phyloP scores from a whole-genome alignment of 768 basidiomycete species.

The Tricholomella constricta region DNA sequence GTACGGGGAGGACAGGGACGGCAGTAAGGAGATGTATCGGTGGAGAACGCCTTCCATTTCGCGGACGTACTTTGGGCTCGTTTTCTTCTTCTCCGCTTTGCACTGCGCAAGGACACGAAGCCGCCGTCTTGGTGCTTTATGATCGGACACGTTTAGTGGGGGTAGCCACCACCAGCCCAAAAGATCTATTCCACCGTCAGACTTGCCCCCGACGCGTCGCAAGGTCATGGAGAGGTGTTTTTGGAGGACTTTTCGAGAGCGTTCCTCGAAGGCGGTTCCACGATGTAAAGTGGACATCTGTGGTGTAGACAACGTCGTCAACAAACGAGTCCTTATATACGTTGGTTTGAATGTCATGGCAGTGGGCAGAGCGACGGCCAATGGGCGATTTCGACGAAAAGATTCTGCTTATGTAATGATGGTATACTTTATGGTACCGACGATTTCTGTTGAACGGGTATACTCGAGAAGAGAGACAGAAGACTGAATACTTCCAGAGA shows the following conservation, averaged over 20 bases:
- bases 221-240: slow-evolving; percentile 78
- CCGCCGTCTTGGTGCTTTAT: slow-evolving; percentile 40
- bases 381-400: too few relatives aligned
- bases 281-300: slow-evolving; percentile 57
- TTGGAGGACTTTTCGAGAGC: slow-evolving; percentile 62
- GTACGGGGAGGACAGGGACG: not conserved
- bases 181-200: slow-evolving; percentile 90
- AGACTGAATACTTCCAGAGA: too few relatives aligned
- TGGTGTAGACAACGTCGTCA: slow-evolving; percentile 4
- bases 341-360: not conserved
- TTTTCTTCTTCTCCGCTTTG: slow-evolving; percentile 86
- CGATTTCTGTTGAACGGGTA: too few relatives aligned
- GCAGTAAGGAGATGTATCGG: slow-evolving; percentile 39
- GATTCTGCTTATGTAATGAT: slow-evolving; percentile 9
- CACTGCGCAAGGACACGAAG: slow-evolving; percentile 85
- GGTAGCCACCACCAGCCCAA: slow-evolving; percentile 95
- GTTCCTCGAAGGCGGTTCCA: slow-evolving; percentile 75
- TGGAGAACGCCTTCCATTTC: slow-evolving; percentile 90
- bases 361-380: not conserved
- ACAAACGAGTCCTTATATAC: not conserved
- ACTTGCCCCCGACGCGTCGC: slow-evolving; percentile 75
- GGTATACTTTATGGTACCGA: too few relatives aligned
- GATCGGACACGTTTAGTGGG: slow-evolving; percentile 5
- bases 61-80: slow-evolving; percentile 78
- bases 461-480: too few relatives aligned